These are phyloP conservation scores for Umbilicus rupestris DNA, from an alignment of 164 flowering plant genomes.

Conservation along the genomic window DNA sequence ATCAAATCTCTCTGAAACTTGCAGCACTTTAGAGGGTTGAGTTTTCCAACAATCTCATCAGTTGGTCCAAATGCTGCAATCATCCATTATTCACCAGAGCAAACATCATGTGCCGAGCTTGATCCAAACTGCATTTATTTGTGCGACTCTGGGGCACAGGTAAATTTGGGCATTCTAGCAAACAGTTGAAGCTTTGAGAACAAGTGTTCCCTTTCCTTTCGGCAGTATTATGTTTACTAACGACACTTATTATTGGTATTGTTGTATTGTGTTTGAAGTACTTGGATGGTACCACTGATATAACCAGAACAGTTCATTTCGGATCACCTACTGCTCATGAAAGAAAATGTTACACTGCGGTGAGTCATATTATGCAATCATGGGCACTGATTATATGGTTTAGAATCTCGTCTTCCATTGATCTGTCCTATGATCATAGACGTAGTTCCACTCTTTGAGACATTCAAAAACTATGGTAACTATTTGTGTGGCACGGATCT, in stretches of 20 bases:
- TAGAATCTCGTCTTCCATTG: background rate
- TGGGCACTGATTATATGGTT: background rate
- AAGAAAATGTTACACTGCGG: slow-evolving; percentile 89
- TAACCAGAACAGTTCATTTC: slow-evolving; percentile 94
- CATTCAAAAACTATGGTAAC: background rate
- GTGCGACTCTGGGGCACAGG: slow-evolving; percentile 98
- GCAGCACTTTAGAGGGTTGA: slow-evolving; percentile 89
- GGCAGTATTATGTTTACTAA: slow-evolving; percentile 1
- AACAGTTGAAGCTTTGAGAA: background rate
- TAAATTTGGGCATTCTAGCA: slow-evolving; percentile 17
- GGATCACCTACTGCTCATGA: slow-evolving; percentile 92
- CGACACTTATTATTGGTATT: slow-evolving; percentile 7
- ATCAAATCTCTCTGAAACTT: slow-evolving; percentile 12
- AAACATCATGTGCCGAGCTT: slow-evolving; percentile 71
- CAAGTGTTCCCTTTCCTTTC: background rate
- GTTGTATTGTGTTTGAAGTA: slow-evolving; percentile 41
- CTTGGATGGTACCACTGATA: slow-evolving; percentile 96
- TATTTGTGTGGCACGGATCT: background rate
- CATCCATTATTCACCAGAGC: slow-evolving; percentile 72
- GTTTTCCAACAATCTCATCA: slow-evolving; percentile 95
- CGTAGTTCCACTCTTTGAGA: background rate
- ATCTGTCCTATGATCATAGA: background rate
- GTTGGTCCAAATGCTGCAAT: slow-evolving; percentile 97
- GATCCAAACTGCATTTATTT: slow-evolving; percentile 76
- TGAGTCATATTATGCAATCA: slow-evolving; percentile 24